Conservation (phyloP, 805 yeast species). For the Tetrapisispora namnaoensis region DNA sequence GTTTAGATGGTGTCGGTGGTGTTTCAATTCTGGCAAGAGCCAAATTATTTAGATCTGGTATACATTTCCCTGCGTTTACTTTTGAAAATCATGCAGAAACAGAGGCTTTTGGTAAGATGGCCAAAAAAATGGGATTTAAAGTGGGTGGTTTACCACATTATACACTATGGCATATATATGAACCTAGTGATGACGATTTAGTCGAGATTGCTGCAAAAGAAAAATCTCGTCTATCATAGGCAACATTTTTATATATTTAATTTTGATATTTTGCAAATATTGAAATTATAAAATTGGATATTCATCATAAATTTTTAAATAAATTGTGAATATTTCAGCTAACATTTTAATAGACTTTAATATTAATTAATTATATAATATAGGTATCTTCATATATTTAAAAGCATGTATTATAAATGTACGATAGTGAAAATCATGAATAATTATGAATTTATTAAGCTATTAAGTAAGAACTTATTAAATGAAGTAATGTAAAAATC, state of each 20-base stretch:
- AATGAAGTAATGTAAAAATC: no score
- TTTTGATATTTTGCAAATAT: background rate
- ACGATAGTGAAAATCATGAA: background rate
- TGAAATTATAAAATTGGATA: background rate
- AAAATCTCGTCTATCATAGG: constrained; percentile 38
- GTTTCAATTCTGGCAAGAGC: constrained; percentile 89
- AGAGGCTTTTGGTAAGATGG: constrained; percentile 33
- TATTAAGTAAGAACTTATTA: no score
- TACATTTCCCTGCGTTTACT: constrained; percentile 94
- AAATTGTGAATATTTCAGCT: no score
- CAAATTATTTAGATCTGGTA: constrained; percentile 73
- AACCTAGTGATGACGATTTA: constrained; percentile 79
- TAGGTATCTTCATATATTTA: no score
- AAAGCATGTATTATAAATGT: background rate
- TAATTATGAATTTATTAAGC: no score
- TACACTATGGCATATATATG: constrained; percentile 84
- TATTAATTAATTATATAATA: no score
- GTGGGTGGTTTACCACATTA: constrained; percentile 89
- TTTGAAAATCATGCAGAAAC: constrained; percentile 96
- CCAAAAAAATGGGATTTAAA: constrained; percentile 50
- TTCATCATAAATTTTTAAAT: background rate
- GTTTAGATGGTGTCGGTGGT: constrained; percentile 94
- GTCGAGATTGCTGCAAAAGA: constrained; percentile 60
- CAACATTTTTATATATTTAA: background rate
- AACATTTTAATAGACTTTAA: background rate